Percentiles rank a stretch among this genome's conserved stretches.
phyloP scores from a whole-genome alignment of 331 rosid genomes.

The Quercus tomentella region DNA sequence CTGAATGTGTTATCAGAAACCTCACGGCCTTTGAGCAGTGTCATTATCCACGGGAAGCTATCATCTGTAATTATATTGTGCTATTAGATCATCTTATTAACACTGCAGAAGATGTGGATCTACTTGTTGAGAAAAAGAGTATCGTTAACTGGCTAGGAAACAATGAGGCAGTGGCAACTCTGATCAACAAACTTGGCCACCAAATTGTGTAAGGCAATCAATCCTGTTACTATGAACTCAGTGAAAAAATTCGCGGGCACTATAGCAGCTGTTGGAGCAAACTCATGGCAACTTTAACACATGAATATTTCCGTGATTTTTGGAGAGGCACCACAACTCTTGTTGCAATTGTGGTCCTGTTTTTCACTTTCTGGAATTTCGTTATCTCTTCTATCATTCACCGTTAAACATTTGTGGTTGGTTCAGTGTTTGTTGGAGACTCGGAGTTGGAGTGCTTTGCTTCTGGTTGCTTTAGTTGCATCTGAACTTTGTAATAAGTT shows the following conservation, averaged over 20 bases:
- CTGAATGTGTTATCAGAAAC: conserved; percentile 12
- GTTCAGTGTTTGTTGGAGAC: too few species aligned
- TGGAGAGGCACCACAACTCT: conserved; percentile 2
- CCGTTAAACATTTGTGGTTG: too few species aligned
- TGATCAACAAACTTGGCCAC: conserved; percentile 2
- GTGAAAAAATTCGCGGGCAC: background rate
- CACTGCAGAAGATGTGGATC: conserved; percentile 2
- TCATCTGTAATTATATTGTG: conserved; percentile 32
- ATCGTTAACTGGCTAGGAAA: conserved; percentile 10
- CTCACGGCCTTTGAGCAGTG: conserved; percentile 33
- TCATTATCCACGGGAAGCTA: conserved; percentile 28
- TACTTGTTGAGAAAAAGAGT: conserved; percentile 18
- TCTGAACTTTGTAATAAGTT: too few species aligned
- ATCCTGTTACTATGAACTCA: background rate
- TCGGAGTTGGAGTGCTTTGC: too few species aligned
- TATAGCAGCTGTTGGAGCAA: background rate
- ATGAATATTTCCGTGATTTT: background rate
- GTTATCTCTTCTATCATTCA: too few species aligned
- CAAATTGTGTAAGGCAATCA: background rate
- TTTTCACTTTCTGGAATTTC: too few species aligned
- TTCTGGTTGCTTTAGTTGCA: too few species aligned
- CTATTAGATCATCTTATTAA: conserved; percentile 32
- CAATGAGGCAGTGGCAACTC: background rate
- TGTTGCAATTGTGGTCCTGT: background rate
- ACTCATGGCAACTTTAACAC: background rate